Evolutionary conservation across 331 rosid species (phyloP), one percentile per base, ranked within the genome.

Genomic region (Pyracantha coccinea): DNA sequence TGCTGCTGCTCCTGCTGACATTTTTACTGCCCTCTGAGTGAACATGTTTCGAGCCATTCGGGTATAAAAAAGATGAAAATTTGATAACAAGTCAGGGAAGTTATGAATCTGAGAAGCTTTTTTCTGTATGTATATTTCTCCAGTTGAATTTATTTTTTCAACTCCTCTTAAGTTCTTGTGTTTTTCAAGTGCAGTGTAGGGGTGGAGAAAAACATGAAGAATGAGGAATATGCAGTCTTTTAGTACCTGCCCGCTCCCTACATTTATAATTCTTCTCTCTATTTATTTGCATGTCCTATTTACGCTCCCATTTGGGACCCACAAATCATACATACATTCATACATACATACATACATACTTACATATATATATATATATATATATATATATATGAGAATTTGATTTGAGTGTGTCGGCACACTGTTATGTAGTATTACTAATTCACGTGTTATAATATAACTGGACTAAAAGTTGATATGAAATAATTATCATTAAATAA

Each of bases 11-110:
- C 20, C 29, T 38, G 69, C 67, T 44, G 71, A 79, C 59, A 66
- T 20, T 12, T 35, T 45, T 20, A 83, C 73, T 65, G 86, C 75
- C 73, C 78, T 81, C 33, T 23, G 63, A 23, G 77, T 77, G 60
- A 50, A 54, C 72, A 66, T 61, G 23, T 21, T 67, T 66, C 59
- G 54, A 77, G 90, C 89, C 92, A 86, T 89, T 75, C 66, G 16
- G 71, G 78, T 35, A 38, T 11, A 38, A 38, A 1, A 38, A 38
- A 9, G 45, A 38, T 11, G 14, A 38, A 38, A 38, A 38, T 10
- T 63, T 44, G 63, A 52, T 62, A 57, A 33, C 69, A 38, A 68
- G 62, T 60, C 20, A 72, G n/a, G 25, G 75, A 62, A 6, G 57
- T 12, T 16, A 33, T 35, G 21, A 63, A 5, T 70, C 65, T 32